phyloP scores from a whole-genome alignment of 345 rosid species.

The Balakata baccata region DNA sequence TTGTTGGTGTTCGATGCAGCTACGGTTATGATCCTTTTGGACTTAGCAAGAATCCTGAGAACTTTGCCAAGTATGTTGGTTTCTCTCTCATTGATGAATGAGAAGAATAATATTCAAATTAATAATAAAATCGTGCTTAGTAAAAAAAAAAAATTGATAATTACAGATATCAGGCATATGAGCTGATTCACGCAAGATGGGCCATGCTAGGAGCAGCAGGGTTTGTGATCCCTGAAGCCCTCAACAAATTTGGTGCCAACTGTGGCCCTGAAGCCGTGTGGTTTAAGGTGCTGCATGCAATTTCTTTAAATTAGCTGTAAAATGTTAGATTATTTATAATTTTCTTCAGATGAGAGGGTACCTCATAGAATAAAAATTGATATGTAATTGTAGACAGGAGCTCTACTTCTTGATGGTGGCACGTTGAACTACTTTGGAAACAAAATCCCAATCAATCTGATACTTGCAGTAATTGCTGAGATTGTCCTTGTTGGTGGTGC shows the following conservation, averaged over 20 bases:
- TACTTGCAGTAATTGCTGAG: slow-evolving; percentile 76
- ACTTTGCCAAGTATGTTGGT: slow-evolving; percentile 79
- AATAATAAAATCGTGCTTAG: too few species aligned
- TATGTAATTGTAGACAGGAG: slow-evolving; percentile 68
- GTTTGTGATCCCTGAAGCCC: slow-evolving; percentile 87
- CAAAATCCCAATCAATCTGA: slow-evolving; percentile 82
- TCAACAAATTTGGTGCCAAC: slow-evolving; percentile 93
- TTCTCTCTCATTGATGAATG: background rate
- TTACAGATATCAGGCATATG: slow-evolving; percentile 81
- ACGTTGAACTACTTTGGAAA: slow-evolving; percentile 94
- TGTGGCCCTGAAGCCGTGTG: slow-evolving; percentile 99
- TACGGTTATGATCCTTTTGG: slow-evolving; percentile 98
- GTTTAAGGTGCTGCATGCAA: slow-evolving; percentile 71
- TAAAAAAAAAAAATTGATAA: too few species aligned
- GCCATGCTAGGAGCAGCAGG: slow-evolving; percentile 99
- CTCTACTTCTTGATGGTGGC: slow-evolving; percentile 92
- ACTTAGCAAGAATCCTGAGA: slow-evolving; percentile 89
- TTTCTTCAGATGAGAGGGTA: too few species aligned
- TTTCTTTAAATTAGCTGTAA: background rate
- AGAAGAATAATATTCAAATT: too few species aligned
- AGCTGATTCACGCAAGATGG: slow-evolving; percentile 92
- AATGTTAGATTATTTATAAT: too few species aligned
- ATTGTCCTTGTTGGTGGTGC: slow-evolving; percentile 91
- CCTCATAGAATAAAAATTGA: background rate
- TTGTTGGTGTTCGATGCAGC: slow-evolving; percentile 37